Percentiles rank a stretch among this genome's conserved stretches.
Conservation (phyloP, 1,284 basidiomycete species). For the Calocybe gambosa region DNA sequence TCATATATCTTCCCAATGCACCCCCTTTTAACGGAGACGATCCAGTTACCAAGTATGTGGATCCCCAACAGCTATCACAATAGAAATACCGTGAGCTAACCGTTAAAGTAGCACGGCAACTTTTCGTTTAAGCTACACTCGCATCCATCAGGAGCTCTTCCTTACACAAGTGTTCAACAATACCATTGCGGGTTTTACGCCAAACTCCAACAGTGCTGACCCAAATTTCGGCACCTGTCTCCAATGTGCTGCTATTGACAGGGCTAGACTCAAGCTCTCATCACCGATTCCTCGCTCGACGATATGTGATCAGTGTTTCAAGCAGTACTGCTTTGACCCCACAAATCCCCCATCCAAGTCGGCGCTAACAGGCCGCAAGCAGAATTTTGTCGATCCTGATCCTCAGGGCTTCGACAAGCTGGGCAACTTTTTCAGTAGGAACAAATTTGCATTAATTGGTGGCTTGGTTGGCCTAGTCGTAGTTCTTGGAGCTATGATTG, state of each 20-base stretch:
- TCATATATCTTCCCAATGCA: constrained; percentile 61
- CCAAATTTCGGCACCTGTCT: constrained; percentile 48
- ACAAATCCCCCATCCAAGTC: constrained; percentile 35
- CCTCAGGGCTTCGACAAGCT: constrained; percentile 36
- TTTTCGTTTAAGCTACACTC: constrained; percentile 45
- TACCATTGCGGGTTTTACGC: constrained; percentile 49
- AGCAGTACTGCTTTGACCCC: constrained; percentile 51
- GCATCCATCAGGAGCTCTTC: constrained; percentile 40
- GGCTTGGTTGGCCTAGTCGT: constrained; percentile 33
- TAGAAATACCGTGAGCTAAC: background rate
- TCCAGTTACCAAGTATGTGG: constrained; percentile 53
- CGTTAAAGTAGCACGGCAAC: constrained; percentile 36
- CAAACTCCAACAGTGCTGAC: constrained; percentile 43
- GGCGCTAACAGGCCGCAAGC: constrained; percentile 38
- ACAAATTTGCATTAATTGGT: constrained; percentile 39
- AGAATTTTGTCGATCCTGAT: constrained; percentile 44
- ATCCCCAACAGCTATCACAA: background rate
- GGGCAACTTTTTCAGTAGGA: constrained; percentile 30
- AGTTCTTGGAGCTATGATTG: constrained; percentile 30
- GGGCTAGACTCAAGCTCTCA: constrained; percentile 35
- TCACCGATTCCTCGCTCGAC: constrained; percentile 35
- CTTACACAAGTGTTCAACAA: constrained; percentile 48
- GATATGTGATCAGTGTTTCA: constrained; percentile 43
- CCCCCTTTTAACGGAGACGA: constrained; percentile 52
- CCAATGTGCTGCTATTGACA: constrained; percentile 51